Base-by-base conservation (phyloP, 129 eudicot species). In the Arctium minus region DNA sequence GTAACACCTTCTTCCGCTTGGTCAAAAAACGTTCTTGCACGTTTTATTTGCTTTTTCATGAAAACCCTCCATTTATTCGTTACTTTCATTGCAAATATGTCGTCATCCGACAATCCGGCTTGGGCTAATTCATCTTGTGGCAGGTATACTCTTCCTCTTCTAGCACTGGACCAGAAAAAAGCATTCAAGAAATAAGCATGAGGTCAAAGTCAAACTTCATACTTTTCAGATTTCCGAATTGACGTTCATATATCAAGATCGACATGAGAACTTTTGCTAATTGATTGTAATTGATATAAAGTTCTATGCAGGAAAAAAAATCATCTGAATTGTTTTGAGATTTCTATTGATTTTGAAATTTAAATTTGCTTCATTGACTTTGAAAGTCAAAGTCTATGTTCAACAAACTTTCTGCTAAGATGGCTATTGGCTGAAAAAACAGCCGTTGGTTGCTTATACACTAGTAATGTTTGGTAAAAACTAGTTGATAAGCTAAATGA, bases 41-140 rank as follows among this genome's bases (percentile, higher is more conserved):
- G 88, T 78, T 86, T 86, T 72, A 96, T 96, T 86, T 96, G 99
- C 82, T 96, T 92, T 83, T 87, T 96, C 99, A 96, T 96, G 81
- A 96, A 96, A 40, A 30, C 78, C 75, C 97, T 92, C 99, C 99
- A 96, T 85, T 96, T 93, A 74, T 96, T 97, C 0, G 99, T 96
- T 17, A 96, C 99, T 83, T 86, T 90, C 79, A 94, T 92, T 30
- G 96, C 92, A 86, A 96, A 96, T 83, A 96, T 92, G 79, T 96
- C 99, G 33, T 92, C 98, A 31, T 96, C 97, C 0, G 99, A 90
- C 22, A 96, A 91, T 64, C 99, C 98, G 1, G 94, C 97, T 48
- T 96, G 92, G 8, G 91, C 98, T 82, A 96, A 74, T 79, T 96
- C 99, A 74, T 96, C 99, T 83, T 96, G 99, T 29, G 99, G 99